Evolutionary conservation across 306 rosid species (phyloP).

Genomic region (barrel medic (Medicago truncatula)): MtrunA17r5.0-ANR NC_053049.1:29987001-29987500

Average conservation of each 20-base stretch:
- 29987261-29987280: background rate
- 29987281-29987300: background rate
- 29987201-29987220: background rate
- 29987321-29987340: background rate
- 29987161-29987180: background rate
- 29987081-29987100: background rate
- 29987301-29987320: background rate
- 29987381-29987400: slow-evolving; percentile 7
- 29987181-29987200: background rate
- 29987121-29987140: background rate
- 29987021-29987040: too few species aligned
- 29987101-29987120: background rate
- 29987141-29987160: background rate
- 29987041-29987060: too few species aligned
- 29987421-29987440: background rate
- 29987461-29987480: background rate
- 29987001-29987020: too few species aligned
- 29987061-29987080: too few species aligned
- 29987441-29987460: background rate
- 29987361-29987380: background rate
- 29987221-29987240: background rate
- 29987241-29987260: background rate
- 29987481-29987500: background rate
- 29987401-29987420: slow-evolving; percentile 7
- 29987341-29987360: background rate